phyloP scores from a whole-genome alignment of 2,329 filamentous ascomycete species.

The Fusarium guadeloupense region DNA sequence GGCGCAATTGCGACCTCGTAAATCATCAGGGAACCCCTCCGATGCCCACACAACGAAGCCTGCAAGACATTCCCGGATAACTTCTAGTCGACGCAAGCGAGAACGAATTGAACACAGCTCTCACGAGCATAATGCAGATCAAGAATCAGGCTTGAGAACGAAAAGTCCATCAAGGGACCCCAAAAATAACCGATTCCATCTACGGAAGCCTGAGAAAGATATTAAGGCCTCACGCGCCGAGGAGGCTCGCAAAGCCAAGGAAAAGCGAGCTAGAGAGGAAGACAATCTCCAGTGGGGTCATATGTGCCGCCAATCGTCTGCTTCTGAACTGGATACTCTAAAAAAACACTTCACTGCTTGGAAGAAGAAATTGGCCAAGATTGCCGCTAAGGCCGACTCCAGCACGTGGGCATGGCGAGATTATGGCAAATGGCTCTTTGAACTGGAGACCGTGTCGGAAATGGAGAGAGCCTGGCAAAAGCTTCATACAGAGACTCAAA shows the following conservation, averaged over 20 bases:
- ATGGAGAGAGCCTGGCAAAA: constrained; percentile 50
- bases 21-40: constrained; percentile 6
- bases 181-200: background rate
- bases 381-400: constrained; percentile 29
- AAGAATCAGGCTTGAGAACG: background rate
- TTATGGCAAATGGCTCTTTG: constrained; percentile 45
- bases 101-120: background rate
- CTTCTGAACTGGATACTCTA: constrained; percentile 34
- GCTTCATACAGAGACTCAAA: constrained; percentile 41
- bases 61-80: background rate
- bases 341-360: constrained; percentile 43
- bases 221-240: no score
- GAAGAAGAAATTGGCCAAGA: constrained; percentile 41
- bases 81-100: background rate
- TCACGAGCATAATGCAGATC: background rate
- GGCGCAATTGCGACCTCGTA: constrained; percentile 30
- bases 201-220: background rate
- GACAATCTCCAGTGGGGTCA: constrained; percentile 44
- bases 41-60: background rate
- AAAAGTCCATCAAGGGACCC: background rate
- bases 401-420: constrained; percentile 42
- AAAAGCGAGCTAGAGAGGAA: constrained; percentile 7
- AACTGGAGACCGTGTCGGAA: constrained; percentile 39
- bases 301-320: constrained; percentile 42
- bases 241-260: constrained; percentile 1